Percentiles rank a stretch among this genome's conserved stretches.
Conservation (phyloP, 306 rosid species). For the Spatholobus suberectus region DNA sequence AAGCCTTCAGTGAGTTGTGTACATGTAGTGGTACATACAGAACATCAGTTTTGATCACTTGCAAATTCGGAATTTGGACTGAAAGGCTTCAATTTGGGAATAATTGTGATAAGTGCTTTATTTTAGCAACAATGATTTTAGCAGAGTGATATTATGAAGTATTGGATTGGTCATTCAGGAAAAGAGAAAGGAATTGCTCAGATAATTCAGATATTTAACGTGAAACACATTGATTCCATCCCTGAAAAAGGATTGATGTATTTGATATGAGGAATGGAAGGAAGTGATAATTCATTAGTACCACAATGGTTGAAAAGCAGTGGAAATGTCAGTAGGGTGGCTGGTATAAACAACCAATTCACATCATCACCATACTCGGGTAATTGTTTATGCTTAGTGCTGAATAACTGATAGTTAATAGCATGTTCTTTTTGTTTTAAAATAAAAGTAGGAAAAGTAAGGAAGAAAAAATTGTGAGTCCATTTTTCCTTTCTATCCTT, state of each 20-base stretch:
- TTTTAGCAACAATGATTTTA: neutral
- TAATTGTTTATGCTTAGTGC: constrained; percentile 15
- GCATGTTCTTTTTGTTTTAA: neutral
- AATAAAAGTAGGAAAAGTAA: neutral
- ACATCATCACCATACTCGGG: constrained; percentile 27
- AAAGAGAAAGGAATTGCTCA: neutral
- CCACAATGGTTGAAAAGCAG: constrained; percentile 53
- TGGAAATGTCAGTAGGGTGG: constrained; percentile 30
- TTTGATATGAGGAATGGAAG: constrained; percentile 43
- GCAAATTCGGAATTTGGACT: constrained; percentile 21
- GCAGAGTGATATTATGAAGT: neutral
- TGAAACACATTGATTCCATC: constrained; percentile 10
- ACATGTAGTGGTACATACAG: neutral
- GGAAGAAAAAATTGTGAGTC: neutral
- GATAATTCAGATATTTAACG: constrained; percentile 1
- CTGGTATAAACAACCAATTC: constrained; percentile 31
- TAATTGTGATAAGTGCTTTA: neutral
- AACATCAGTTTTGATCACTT: neutral
- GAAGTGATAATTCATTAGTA: constrained; percentile 39
- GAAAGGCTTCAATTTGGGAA: neutral
- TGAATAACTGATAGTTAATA: neutral
- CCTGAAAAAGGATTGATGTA: neutral
- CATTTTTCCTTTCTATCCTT: neutral
- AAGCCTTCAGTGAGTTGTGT: neutral
- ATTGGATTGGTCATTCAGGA: neutral